These are phyloP conservation scores for Berkeleyomyces basicola DNA, from an alignment of 2,329 filamentous ascomycete genomes.

Conservation along the genomic window DNA sequence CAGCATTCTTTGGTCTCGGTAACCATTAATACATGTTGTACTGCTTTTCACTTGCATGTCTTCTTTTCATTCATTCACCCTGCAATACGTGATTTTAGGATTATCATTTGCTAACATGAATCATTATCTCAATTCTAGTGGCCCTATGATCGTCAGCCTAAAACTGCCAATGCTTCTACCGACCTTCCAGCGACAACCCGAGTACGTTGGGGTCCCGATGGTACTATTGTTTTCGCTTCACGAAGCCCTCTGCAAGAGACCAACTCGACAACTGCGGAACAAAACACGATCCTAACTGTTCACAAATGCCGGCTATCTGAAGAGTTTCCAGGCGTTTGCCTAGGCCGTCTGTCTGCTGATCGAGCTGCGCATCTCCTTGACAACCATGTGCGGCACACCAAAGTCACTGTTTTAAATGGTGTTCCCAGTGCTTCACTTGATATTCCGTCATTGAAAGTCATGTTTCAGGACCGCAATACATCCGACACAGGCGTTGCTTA, in stretches of 20 bases:
- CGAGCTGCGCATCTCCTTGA: conserved; percentile 37
- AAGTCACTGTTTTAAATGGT: conserved; percentile 35
- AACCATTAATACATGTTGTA: conserved; percentile 5
- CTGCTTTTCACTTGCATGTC: not conserved
- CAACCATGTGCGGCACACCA: conserved; percentile 38
- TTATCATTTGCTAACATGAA: conserved; percentile 17
- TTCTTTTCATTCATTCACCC: not conserved
- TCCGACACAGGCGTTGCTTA: conserved; percentile 34
- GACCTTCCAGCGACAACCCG: conserved; percentile 30
- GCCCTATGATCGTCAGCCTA: conserved; percentile 68
- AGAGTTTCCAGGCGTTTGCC: conserved; percentile 46
- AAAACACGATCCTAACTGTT: conserved; percentile 24
- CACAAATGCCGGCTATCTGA: conserved; percentile 42
- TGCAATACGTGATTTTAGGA: not conserved
- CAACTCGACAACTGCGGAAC: not conserved
- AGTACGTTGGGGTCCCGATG: conserved; percentile 62
- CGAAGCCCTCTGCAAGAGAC: conserved; percentile 15
- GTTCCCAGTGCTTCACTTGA: conserved; percentile 42
- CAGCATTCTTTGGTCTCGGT: not conserved
- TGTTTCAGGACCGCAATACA: conserved; percentile 27
- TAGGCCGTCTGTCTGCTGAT: conserved; percentile 45
- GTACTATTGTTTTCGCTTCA: conserved; percentile 47
- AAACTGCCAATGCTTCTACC: conserved; percentile 31
- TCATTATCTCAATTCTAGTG: conserved; percentile 42
- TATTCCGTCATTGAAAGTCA: conserved; percentile 21